A percentile compares a stretch with the other conserved stretches of the same genome.
Evolutionary conservation across 805 yeast genomes (phyloP).

Genomic region (Wilhelminamyces savonicus): DNA sequence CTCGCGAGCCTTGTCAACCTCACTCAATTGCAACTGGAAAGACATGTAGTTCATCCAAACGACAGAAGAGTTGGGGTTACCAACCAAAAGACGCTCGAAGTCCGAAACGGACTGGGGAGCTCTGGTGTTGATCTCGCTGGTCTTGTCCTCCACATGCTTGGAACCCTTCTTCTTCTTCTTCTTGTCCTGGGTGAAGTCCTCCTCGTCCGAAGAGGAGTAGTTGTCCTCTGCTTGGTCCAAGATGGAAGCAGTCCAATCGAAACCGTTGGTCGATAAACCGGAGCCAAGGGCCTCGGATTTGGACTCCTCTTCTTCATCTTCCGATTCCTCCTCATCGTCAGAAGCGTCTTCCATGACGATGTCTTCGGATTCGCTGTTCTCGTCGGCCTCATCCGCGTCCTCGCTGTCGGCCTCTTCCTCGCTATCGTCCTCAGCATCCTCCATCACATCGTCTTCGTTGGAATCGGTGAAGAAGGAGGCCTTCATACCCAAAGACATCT

Average conservation of each 20-base stretch:
- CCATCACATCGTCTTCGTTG: conserved; percentile 27
- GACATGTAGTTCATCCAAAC: conserved; percentile 99
- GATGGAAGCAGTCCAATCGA: conserved; percentile 93
- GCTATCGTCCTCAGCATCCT: conserved; percentile 12
- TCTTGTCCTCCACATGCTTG: conserved; percentile 64
- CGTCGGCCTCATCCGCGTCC: conserved; percentile 25
- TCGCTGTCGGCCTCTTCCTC: conserved; percentile 23
- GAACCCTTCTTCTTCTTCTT: conserved; percentile 39
- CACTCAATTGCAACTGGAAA: conserved; percentile 91
- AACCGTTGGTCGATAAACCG: conserved; percentile 79
- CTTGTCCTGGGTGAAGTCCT: conserved; percentile 51
- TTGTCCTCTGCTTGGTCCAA: conserved; percentile 70
- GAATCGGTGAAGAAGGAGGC: conserved; percentile 70
- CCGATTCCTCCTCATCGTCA: conserved; percentile 19
- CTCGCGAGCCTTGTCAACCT: conserved; percentile 89
- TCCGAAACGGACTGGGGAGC: conserved; percentile 90
- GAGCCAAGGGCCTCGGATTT: conserved; percentile 17
- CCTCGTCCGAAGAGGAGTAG: conserved; percentile 48
- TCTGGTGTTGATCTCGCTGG: conserved; percentile 75
- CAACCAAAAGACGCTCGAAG: conserved; percentile 85
- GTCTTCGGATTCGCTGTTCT: conserved; percentile 28
- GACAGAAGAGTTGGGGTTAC: conserved; percentile 89
- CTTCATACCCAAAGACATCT: conserved; percentile 85
- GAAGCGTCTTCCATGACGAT: conserved; percentile 18
- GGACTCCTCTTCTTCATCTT: conserved; percentile 8